Conservation (phyloP, 768 basidiomycete species). For the Termitomyces sp. region DNA sequence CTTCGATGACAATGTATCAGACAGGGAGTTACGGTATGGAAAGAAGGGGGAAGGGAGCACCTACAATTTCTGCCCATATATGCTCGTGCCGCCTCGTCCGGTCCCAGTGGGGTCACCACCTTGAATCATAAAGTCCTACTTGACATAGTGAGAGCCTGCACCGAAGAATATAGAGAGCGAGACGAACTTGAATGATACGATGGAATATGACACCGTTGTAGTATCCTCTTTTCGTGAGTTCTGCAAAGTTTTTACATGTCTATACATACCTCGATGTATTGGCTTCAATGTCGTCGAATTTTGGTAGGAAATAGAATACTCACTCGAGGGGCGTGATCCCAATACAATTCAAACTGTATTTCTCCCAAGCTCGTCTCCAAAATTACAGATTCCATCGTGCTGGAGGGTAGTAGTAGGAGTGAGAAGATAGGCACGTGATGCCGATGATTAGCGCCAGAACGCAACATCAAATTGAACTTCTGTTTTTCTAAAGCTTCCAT, state of each 20-base stretch:
- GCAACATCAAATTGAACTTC: too few relatives aligned
- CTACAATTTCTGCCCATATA: constrained; percentile 86
- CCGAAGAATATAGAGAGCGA: background rate
- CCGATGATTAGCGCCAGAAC: too few relatives aligned
- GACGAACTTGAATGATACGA: constrained; percentile 78
- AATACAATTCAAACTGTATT: constrained; percentile 88
- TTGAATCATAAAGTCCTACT: constrained; percentile 96
- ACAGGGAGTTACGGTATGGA: background rate
- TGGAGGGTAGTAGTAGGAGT: background rate
- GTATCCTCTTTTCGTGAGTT: constrained; percentile 87
- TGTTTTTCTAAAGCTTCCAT: too few relatives aligned
- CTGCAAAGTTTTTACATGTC: constrained; percentile 95
- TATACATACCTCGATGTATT: constrained; percentile 31
- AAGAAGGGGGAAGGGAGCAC: constrained; percentile 21
- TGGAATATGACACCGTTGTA: constrained; percentile 91
- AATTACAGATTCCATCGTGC: constrained; percentile 54
- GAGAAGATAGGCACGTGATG: constrained; percentile 7
- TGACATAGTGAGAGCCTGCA: background rate
- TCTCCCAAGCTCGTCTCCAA: constrained; percentile 85
- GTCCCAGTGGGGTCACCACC: constrained; percentile 95
- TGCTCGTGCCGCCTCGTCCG: constrained; percentile 86
- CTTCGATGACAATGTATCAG: constrained; percentile 32
- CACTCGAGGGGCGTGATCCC: constrained; percentile 79
- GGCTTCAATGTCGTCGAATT: constrained; percentile 15
- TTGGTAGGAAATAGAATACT: constrained; percentile 27